A percentile compares a stretch with the other conserved stretches of the same genome.
Conservation (phyloP, 1,139 yeast genomes). For the Debaryomyces sp. region DNA sequence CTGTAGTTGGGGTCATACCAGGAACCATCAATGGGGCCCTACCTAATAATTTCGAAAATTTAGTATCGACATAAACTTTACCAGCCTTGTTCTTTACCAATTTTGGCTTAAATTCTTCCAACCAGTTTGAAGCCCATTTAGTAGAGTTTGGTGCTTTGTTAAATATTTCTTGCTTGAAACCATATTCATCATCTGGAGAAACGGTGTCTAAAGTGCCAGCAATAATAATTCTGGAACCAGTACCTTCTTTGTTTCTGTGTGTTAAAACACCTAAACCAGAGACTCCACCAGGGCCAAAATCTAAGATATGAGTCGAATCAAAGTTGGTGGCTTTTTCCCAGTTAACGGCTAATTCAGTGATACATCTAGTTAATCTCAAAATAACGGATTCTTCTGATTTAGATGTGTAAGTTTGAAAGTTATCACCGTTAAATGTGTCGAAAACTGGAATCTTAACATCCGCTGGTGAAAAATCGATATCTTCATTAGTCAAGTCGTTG, state of each 20-base stretch:
- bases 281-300: constrained; percentile 98
- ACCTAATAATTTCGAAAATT: constrained; percentile 88
- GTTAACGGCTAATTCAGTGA: constrained; percentile 86
- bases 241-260: constrained; percentile 97
- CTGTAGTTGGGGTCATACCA: constrained; percentile 99
- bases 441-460: constrained; percentile 81
- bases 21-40: constrained; percentile 97
- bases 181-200: constrained; percentile 75
- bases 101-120: constrained; percentile 82
- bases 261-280: constrained; percentile 96
- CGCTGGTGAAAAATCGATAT: constrained; percentile 56
- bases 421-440: constrained; percentile 86
- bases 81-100: constrained; percentile 74
- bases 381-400: constrained; percentile 44
- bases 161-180: constrained; percentile 94
- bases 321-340: constrained; percentile 92
- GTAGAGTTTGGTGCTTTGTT: constrained; percentile 66
- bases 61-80: constrained; percentile 84
- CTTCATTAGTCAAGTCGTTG: constrained; percentile 60
- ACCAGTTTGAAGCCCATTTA: constrained; percentile 90
- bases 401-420: constrained; percentile 52
- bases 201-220: constrained; percentile 84
- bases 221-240: constrained; percentile 91
- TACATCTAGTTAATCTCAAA: constrained; percentile 72
- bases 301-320: constrained; percentile 83